Evolutionary conservation across 495 filamentous ascomycete species (phyloP).

Genomic region (Trichoderma reesei): DNA sequence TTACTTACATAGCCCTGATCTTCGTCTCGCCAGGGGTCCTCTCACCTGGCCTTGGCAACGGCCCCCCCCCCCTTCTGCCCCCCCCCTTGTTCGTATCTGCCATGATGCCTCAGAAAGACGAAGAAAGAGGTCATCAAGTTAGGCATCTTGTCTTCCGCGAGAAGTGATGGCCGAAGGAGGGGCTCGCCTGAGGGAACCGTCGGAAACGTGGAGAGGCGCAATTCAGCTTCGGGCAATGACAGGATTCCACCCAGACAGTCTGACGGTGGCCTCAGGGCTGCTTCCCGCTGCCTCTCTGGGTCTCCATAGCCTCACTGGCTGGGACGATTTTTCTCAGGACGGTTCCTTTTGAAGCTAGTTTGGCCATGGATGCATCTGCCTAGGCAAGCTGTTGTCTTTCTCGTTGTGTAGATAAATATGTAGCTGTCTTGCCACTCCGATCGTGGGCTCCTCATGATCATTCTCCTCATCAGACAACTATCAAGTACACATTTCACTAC

Average conservation of each 20-base stretch:
- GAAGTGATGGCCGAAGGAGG: neutral
- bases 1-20: too few species aligned
- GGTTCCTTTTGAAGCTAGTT: neutral
- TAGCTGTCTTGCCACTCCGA: neutral
- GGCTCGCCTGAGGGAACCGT: neutral
- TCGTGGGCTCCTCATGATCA: neutral
- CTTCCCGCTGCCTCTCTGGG: neutral
- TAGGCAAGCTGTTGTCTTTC: too few species aligned
- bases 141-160: neutral
- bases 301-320: conserved; percentile 4
- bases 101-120: neutral
- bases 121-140: neutral
- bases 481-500: neutral
- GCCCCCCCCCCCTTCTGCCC: neutral
- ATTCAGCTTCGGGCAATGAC: neutral
- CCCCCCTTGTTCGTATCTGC: neutral
- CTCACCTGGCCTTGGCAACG: too few species aligned
- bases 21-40: too few species aligned
- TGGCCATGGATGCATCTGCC: neutral
- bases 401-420: neutral
- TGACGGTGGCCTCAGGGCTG: neutral
- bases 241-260: neutral
- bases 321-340: neutral
- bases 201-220: neutral
- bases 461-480: neutral